Percentiles rank a stretch among this genome's conserved stretches.
Evolutionary conservation across 495 filamentous ascomycete genomes (phyloP).

Genomic region (Hypoxylon rickii): DNA sequence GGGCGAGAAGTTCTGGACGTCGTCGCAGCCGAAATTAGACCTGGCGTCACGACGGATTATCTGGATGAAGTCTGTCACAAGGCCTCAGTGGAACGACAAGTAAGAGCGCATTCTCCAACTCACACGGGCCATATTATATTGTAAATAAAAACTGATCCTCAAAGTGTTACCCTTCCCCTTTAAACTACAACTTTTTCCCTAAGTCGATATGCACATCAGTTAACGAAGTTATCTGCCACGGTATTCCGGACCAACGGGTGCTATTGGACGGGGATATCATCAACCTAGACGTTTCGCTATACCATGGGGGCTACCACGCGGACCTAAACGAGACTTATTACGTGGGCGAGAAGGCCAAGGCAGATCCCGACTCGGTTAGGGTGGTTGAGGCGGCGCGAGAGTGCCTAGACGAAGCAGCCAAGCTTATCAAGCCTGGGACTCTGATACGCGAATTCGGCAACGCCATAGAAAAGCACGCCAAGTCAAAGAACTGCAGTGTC

Average conservation of each 20-base stretch:
- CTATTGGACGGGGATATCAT: slow-evolving; percentile 84
- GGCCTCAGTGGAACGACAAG: slow-evolving; percentile 89
- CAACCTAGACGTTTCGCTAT: slow-evolving; percentile 87
- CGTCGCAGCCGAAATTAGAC: slow-evolving; percentile 76
- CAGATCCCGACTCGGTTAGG: slow-evolving; percentile 78
- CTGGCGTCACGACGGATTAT: slow-evolving; percentile 94
- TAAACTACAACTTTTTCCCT: slow-evolving; percentile 96
- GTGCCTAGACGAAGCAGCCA: slow-evolving; percentile 81
- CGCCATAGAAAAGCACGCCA: slow-evolving; percentile 84
- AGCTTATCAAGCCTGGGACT: slow-evolving; percentile 83
- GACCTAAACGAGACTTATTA: slow-evolving; percentile 95
- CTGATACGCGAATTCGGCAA: slow-evolving; percentile 83
- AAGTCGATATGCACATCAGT: slow-evolving; percentile 96
- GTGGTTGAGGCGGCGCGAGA: slow-evolving; percentile 83
- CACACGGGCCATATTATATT: slow-evolving; percentile 7
- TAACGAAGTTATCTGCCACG: slow-evolving; percentile 97
- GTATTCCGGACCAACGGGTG: slow-evolving; percentile 80
- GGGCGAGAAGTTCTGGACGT: slow-evolving; percentile 93
- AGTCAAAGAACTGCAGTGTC: slow-evolving; percentile 75
- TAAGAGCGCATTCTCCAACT: slow-evolving; percentile 46
- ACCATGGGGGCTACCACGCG: slow-evolving; percentile 85
- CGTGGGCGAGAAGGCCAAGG: slow-evolving; percentile 74
- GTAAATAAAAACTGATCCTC: slow-evolving; percentile 11
- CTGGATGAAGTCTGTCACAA: slow-evolving; percentile 97
- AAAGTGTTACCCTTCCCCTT: slow-evolving; percentile 93